Evolutionary conservation across 1,284 basidiomycete genomes (phyloP), one percentile per base, ranked within the genome.

Genomic region (Xerocomus minutiporus): DNA sequence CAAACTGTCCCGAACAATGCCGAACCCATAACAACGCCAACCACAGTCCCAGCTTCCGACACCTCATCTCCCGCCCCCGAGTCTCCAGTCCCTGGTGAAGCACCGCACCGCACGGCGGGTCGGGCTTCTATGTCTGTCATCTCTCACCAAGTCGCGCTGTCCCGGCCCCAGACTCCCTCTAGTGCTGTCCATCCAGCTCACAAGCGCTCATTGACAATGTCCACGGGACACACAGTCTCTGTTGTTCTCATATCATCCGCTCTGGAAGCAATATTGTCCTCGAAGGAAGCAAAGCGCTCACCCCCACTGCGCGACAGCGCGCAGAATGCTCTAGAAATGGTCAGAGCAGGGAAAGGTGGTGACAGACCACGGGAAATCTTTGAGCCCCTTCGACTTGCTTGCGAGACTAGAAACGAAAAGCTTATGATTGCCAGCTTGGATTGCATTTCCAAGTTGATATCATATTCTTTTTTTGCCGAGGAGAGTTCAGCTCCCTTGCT

Each of bases 381-480:
- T 64, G 91, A 96, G 65, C 93, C 95, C 13, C 77, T 98, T 51
- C 83, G 91, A 50, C 76, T 97, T 48, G 95, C 94, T 12, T 97
- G 94, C 72, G 93, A 97, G 74, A 96, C 93, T 1, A 82, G 86
- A 50, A 90, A 80, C 58, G 92, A 97, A 67, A 93, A 93, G 61
- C 80, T 97, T 32, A 90, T 94, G 84, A 90, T 96, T 63, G 91
- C 93, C 23, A 94, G 93, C 59, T 76, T 98, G 67, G 95, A 98
- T 71, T 93, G 95, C 62, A 92, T 97, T 55, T 91, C 93, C 46
- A 98, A 98, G 72, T 83, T 98, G 61, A 91, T 97, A 58, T 93
- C 93, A 8, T 93, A 97, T 69, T 93, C 91, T 35, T 97, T 97
- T 79, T 97, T 98, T 65, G 80, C 80, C 43, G 91, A 92, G 59